Evolutionary conservation across 1,284 basidiomycete genomes (phyloP), one percentile per base, ranked within the genome.

Genomic region (Trametes versicolor): DNA sequence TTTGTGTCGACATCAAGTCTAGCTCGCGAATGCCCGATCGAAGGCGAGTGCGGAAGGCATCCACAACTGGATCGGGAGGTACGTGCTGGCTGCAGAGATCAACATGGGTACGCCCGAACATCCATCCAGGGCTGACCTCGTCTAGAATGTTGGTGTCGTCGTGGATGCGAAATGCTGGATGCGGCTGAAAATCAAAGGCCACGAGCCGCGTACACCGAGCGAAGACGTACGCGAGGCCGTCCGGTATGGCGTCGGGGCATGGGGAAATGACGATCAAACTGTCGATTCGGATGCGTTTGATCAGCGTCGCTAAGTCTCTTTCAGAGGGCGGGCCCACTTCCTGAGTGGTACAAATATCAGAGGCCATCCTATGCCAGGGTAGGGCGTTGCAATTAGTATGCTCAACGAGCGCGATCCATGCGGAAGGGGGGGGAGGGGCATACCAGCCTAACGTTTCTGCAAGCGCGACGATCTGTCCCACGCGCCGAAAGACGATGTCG

Each of bases 381-480:
- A n/a, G n/a, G n/a, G n/a, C n/a, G n/a, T n/a, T n/a, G n/a, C n/a
- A n/a, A n/a, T n/a, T n/a, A n/a, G n/a, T n/a, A n/a, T n/a, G n/a
- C n/a, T n/a, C n/a, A n/a, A n/a, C n/a, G 19, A 19, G 8, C 19
- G n/a, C 2, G 41, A 10, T 13, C 32, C 27, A 34, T 29, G 13
- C 53, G 52, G n/a, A n/a, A n/a, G n/a, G n/a, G n/a, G n/a, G n/a
- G n/a, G n/a, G n/a, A n/a, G n/a, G n/a, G n/a, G n/a, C n/a, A n/a
- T n/a, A n/a, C n/a, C n/a, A n/a, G n/a, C n/a, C n/a, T 10, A 62
- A 39, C 3, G 60, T 55, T 25, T 50, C 23, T 0, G 60, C 45
- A 19, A 62, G 45, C 12, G 60, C 52, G 7, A 41, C 34, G 19
- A 62, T 62, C 25, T 62, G 60, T 17, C 60, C 60, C 53, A 62